These are phyloP conservation scores for Hansenula anomala DNA, from an alignment of 1,139 yeast species.

Conservation along the genomic window DNA sequence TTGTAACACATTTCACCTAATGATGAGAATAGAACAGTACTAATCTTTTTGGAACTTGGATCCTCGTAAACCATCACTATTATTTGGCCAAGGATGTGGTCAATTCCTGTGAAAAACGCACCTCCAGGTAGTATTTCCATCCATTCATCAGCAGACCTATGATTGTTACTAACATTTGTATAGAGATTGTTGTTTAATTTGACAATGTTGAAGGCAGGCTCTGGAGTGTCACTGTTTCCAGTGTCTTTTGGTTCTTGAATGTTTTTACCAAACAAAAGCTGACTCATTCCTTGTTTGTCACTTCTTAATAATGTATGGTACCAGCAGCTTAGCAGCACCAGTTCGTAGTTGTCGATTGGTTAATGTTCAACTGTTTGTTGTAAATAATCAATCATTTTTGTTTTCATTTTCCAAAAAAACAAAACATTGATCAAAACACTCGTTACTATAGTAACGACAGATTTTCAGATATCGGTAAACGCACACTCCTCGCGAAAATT, in stretches of 20 bases:
- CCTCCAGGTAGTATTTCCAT: constrained; percentile 42
- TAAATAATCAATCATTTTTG: no score
- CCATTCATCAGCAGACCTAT: constrained; percentile 23
- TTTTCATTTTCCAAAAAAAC: no score
- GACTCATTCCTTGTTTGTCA: no score
- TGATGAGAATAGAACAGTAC: constrained; percentile 60
- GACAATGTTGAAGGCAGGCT: constrained; percentile 17
- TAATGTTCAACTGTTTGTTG: no score
- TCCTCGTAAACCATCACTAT: constrained; percentile 51
- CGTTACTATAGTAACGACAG: no score
- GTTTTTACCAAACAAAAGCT: neutral
- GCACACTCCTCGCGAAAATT: no score
- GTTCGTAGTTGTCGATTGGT: no score
- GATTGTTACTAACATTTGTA: constrained; percentile 7
- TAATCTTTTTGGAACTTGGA: constrained; percentile 39
- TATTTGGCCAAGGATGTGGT: constrained; percentile 46
- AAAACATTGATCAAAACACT: no score
- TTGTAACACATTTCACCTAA: constrained; percentile 65
- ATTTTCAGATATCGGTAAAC: no score
- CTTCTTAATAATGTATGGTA: no score
- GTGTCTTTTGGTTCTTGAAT: neutral
- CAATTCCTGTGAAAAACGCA: constrained; percentile 52
- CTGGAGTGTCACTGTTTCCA: neutral
- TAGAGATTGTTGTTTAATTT: constrained; percentile 16
- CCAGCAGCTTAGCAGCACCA: no score